These are phyloP conservation scores for Glycine soja DNA, from an alignment of 306 rosid species.

Conservation along the genomic window DNA sequence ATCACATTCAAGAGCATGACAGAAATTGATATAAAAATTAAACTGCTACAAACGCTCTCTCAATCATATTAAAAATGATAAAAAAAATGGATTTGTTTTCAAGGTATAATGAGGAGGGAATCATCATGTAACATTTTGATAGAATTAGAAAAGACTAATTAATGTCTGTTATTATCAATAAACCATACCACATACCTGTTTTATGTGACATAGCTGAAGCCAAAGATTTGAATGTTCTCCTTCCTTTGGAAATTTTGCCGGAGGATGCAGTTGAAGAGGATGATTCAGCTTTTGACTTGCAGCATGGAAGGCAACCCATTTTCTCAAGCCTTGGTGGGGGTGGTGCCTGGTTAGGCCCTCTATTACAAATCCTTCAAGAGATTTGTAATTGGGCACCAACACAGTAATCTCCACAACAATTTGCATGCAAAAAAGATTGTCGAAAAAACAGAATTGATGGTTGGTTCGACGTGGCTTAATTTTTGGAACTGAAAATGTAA, in stretches of 20 bases:
- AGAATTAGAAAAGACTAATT: too few species aligned
- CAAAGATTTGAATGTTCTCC: slow-evolving; percentile 54
- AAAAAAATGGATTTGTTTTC: background rate
- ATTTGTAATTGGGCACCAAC: background rate
- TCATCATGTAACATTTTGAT: too few species aligned
- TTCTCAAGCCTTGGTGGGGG: slow-evolving; percentile 14
- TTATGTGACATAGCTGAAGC: slow-evolving; percentile 53
- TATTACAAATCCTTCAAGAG: background rate
- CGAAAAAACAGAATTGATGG: background rate
- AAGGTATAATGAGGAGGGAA: background rate
- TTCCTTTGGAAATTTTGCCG: slow-evolving; percentile 13
- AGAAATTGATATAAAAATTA: background rate
- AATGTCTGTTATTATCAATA: background rate
- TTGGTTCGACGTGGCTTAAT: background rate
- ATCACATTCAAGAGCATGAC: background rate
- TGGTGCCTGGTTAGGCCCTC: background rate
- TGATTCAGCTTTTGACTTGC: slow-evolving; percentile 8
- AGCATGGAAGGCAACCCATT: slow-evolving; percentile 60
- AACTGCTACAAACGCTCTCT: background rate
- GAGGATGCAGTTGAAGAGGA: background rate
- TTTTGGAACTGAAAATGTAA: slow-evolving; percentile 15
- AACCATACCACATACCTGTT: slow-evolving; percentile 50
- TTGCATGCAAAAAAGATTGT: background rate
- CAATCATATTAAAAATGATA: background rate
- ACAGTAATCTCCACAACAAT: background rate